A percentile compares a stretch with the other conserved stretches of the same genome.
Conservation (phyloP, 2,329 filamentous ascomycete species). For the Paradendryphiella salina region DNA sequence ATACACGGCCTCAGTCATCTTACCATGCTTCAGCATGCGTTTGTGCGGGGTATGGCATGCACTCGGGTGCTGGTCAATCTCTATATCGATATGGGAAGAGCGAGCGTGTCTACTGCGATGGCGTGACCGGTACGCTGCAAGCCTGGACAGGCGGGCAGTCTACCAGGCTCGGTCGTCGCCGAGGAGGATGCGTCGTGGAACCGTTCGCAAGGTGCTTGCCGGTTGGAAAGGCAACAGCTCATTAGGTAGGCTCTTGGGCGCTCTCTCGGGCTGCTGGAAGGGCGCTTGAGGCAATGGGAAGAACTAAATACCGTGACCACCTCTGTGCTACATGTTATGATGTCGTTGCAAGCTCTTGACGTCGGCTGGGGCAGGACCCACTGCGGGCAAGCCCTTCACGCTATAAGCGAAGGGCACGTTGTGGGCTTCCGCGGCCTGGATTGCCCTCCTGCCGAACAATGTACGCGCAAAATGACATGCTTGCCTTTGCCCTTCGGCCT, state of each 20-base stretch:
- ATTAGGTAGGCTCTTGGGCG: conserved; percentile 33
- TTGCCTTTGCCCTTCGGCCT: not conserved
- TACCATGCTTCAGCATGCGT: conserved; percentile 26
- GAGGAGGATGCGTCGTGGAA: conserved; percentile 26
- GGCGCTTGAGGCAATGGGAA: conserved; percentile 29
- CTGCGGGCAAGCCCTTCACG: conserved; percentile 9
- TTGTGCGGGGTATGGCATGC: conserved; percentile 29
- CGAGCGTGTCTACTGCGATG: conserved; percentile 32
- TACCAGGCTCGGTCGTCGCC: conserved; percentile 18
- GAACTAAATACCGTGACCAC: conserved; percentile 18
- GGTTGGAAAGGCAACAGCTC: conserved; percentile 23
- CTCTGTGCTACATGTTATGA: conserved; percentile 17
- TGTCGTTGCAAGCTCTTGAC: conserved; percentile 21
- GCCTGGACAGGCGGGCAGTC: conserved; percentile 22
- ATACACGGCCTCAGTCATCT: conserved; percentile 30
- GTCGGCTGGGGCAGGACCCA: conserved; percentile 11
- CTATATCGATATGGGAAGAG: conserved; percentile 42
- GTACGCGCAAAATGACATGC: not conserved
- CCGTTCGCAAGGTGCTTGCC: conserved; percentile 24
- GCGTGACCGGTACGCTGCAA: conserved; percentile 16
- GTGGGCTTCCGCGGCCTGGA: conserved; percentile 5
- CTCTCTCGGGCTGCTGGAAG: conserved; percentile 26
- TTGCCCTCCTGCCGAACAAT: not conserved
- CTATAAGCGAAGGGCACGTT: conserved; percentile 22
- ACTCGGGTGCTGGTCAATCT: conserved; percentile 34